A percentile compares a stretch with the other conserved stretches of the same genome.
These are phyloP conservation scores for Lignosus rhinocerotis DNA, from an alignment of 1,284 basidiomycete genomes.

Conservation along the genomic window DNA sequence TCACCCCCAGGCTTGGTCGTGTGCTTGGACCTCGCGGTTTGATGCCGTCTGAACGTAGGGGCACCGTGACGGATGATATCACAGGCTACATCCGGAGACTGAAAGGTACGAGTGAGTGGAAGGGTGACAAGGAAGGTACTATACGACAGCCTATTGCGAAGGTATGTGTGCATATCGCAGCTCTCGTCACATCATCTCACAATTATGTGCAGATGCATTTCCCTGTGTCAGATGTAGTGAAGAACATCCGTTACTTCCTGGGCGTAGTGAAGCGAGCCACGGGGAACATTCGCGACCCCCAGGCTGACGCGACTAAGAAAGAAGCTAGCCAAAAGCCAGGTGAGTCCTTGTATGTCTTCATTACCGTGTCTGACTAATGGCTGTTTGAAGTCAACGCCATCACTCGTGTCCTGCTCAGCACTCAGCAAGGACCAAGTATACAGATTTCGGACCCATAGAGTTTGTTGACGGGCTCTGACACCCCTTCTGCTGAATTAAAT, in stretches of 20 bases:
- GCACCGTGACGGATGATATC: constrained; percentile 90
- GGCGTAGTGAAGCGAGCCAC: constrained; percentile 76
- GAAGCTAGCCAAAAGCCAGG: constrained; percentile 40
- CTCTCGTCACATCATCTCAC: not conserved
- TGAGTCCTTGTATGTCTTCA: constrained; percentile 26
- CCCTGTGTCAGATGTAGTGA: constrained; percentile 72
- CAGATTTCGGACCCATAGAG: constrained; percentile 55
- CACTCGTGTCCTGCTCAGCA: constrained; percentile 78
- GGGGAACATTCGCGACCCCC: constrained; percentile 56
- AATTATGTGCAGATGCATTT: constrained; percentile 61
- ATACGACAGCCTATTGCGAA: constrained; percentile 80
- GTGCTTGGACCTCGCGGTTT: constrained; percentile 91
- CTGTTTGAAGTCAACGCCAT: constrained; percentile 63
- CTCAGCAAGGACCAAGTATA: constrained; percentile 85
- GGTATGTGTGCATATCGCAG: constrained; percentile 37
- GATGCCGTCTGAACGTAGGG: constrained; percentile 94
- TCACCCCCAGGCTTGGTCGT: constrained; percentile 83
- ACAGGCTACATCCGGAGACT: constrained; percentile 79
- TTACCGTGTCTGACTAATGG: not conserved
- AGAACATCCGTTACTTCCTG: constrained; percentile 81
- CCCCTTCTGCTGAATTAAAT: constrained; percentile 13
- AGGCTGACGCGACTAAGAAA: constrained; percentile 31
- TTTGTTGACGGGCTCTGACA: not conserved
- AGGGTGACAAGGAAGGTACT: constrained; percentile 84
- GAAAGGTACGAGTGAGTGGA: constrained; percentile 89